A percentile compares a stretch with the other conserved stretches of the same genome.
These are phyloP conservation scores for Murraya koenigii DNA, from an alignment of 345 rosid species.

Conservation along the genomic window DNA sequence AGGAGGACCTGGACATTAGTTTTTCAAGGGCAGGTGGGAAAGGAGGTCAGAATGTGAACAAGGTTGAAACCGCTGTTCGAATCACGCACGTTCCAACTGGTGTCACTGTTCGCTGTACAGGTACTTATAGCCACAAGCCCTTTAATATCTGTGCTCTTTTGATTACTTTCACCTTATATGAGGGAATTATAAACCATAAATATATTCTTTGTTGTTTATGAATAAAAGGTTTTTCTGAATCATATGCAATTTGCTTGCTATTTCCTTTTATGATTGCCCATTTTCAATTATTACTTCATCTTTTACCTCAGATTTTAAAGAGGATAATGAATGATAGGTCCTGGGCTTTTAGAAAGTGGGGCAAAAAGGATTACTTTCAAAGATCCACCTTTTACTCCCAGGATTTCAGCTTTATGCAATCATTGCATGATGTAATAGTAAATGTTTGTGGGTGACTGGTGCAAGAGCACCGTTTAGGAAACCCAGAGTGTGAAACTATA, in stretches of 20 bases:
- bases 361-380: too few species aligned
- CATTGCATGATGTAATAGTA: too few species aligned
- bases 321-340: too few species aligned
- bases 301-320: background rate
- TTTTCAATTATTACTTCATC: too few species aligned
- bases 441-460: too few species aligned
- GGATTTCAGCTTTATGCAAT: too few species aligned
- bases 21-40: conserved; percentile 95
- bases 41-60: conserved; percentile 98
- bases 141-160: background rate
- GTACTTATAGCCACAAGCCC: conserved; percentile 21
- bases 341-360: background rate
- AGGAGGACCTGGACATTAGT: conserved; percentile 81
- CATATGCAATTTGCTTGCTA: background rate
- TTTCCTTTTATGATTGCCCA: background rate
- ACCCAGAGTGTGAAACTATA: too few species aligned
- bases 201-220: background rate
- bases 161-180: background rate
- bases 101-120: conserved; percentile 86
- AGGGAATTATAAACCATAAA: background rate
- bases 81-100: conserved; percentile 89
- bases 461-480: too few species aligned
- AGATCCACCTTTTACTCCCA: too few species aligned
- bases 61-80: conserved; percentile 91
- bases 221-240: background rate